Evolutionary conservation across 805 yeast species (phyloP), one percentile per base, ranked within the genome.

Genomic region (Candida silvatica): DNA sequence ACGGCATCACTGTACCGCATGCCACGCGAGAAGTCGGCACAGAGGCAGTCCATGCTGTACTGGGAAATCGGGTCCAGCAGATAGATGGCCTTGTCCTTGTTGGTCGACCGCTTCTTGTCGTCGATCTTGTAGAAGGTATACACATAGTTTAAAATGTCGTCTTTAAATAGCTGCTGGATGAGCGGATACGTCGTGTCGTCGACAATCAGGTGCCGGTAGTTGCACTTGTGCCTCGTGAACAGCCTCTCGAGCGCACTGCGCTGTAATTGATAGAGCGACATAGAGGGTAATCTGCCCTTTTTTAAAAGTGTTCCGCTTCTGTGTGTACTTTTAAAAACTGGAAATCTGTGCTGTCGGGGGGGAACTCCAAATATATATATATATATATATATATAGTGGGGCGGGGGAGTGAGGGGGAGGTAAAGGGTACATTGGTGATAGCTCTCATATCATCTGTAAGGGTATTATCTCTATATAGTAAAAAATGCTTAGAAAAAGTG

Each of bases 1-100:
- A 45, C 5, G 85, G 68, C 52, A 82, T 79, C 1, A 88, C 88
- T 28, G 67, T 70, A 37, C 74, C 74, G 59, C 88, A 92, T 37
- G 94, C 69, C n/a, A 71, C 90, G 81, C 7, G 69, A 56, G 44
- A 69, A 82, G 56, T 92, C 98, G 0, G 88, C 77, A 32, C 75
- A 57, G 16, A 92, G 66, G 57, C 97, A 88, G 38, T 78, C 80
- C 38, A 86, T 59, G 26, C 80, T 73, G 59, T 72, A 85, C 24
- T 61, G 58, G 4, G 76, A 58, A 4, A 45, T 34, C 1, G 94
- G 87, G 34, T 81, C 83, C 14, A 86, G 57, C 19, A 92, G 60
- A 56, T 92, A 92, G 7, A 92, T 62, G 5, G 87, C 97, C 44
- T 81, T 90, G 30, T 52, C 56, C 32, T 47, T 44, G 32, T 51